These are phyloP conservation scores for Pneumocystis wakefieldiae DNA, from an alignment of 1,139 yeast species.

Conservation along the genomic window DNA sequence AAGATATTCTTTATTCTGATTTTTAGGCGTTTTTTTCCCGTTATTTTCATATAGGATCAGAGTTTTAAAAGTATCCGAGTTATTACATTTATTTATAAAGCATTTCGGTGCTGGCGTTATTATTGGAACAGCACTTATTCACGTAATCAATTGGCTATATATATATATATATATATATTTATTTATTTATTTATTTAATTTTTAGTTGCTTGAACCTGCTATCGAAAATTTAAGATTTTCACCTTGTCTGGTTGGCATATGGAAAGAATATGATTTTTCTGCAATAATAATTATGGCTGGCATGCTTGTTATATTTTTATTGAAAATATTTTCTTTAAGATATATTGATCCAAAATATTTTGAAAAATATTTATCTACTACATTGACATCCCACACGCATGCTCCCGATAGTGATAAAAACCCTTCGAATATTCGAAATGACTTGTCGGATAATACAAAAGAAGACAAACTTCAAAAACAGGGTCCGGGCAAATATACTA, in stretches of 20 bases:
- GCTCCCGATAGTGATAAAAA: conserved; percentile 13
- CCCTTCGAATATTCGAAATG: background rate
- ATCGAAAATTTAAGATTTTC: conserved; percentile 11
- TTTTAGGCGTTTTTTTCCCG: conserved; percentile 19
- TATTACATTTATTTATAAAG: conserved; percentile 52
- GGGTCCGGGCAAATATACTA: conserved; percentile 9
- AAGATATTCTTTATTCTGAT: conserved; percentile 24
- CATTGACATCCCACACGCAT: conserved; percentile 12
- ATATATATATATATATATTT: too few species aligned
- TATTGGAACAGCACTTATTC: conserved; percentile 67
- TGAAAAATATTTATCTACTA: conserved; percentile 6
- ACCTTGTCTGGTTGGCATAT: conserved; percentile 18
- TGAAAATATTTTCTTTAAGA: conserved; percentile 23
- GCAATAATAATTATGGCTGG: conserved; percentile 39
- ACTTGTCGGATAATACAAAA: background rate
- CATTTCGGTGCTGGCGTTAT: conserved; percentile 76
- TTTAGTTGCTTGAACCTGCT: conserved; percentile 27
- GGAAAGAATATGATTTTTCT: conserved; percentile 13
- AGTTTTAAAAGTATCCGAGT: conserved; percentile 28
- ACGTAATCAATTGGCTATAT: conserved; percentile 19
- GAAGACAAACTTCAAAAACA: background rate
- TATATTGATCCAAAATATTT: conserved; percentile 11
- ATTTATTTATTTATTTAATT: background rate
- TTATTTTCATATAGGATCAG: conserved; percentile 13
- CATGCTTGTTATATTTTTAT: conserved; percentile 22